Evolutionary conservation across 208 protist species (phyloP), one percentile per base, ranked within the genome.

Genomic region (Acanthamoeba triangularis): DNA sequence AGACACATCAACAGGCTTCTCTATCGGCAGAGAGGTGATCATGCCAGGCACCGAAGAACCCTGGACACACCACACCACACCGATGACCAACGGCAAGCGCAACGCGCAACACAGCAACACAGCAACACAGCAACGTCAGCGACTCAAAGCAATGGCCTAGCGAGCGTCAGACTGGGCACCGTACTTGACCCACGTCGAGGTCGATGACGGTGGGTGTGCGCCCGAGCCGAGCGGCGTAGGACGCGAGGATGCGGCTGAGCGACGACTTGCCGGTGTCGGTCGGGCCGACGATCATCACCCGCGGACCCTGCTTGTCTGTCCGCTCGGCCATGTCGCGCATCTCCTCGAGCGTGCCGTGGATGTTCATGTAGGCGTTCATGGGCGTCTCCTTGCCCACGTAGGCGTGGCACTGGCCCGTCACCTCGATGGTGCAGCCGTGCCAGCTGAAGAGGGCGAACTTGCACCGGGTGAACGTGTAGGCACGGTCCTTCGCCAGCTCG

Each of bases 261-360:
- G 97, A 96, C 30, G 93, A 97, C 88, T 98, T 98, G 35, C 97
- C 97, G 37, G 85, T 90, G 92, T 98, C 97, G 0, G 93, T 96
- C 11, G 97, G 97, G n/a, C 97, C 97, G 30, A 95, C 93, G 16
- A 98, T 97, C 30, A 98, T 69, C 47, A 97, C 67, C 35, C 92
- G 41, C 6, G 92, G 92, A 0, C 92, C 92, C 52, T 80, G 92
- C 76, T 54, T 74, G n/a, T 95, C 47, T 0, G 47, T 33, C 13
- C 59, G 44, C 5, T 90, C 82, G n/a, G 93, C 93, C 11, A 52
- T 23, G 25, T 95, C 44, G 78, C 93, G 93, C 44, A 47, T 47
- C 41, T 80, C 54, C 65, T 95, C 93, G 33, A 95, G 93, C 25
- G 72, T 47, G 59, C 44, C 59, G 80, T 95, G 93, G 14, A 91